phyloP scores from a whole-genome alignment of 371 early-diverging fungal species.

The Phascolomyces articulosus region DNA sequence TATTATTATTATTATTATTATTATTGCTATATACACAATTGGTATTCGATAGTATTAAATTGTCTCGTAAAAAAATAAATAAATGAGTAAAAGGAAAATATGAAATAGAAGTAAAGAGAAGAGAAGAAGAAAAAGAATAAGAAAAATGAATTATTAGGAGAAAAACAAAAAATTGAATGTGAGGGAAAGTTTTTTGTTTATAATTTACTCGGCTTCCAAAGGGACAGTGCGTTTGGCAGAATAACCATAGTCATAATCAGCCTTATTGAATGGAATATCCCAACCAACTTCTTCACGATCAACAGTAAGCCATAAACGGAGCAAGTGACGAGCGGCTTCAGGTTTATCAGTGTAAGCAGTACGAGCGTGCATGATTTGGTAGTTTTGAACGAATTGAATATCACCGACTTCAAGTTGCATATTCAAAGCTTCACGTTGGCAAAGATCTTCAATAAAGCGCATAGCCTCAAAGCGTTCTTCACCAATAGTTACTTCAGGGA shows the following conservation, averaged over 20 bases:
- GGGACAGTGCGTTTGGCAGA: conserved; percentile 29
- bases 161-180: background rate
- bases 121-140: background rate
- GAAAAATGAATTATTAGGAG: background rate
- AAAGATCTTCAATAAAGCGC: conserved; percentile 41
- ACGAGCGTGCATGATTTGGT: conserved; percentile 50
- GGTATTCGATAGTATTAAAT: too few relatives aligned
- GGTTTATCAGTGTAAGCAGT: conserved; percentile 38
- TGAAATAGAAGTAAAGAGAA: too few relatives aligned
- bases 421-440: conserved; percentile 42
- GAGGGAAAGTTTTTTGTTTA: background rate
- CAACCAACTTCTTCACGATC: conserved; percentile 35
- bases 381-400: conserved; percentile 48
- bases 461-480: conserved; percentile 41
- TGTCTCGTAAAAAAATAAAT: too few relatives aligned
- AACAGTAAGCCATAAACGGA: conserved; percentile 45
- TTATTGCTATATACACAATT: too few relatives aligned
- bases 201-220: conserved; percentile 42
- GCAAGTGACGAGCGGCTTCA: conserved; percentile 35
- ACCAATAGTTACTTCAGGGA: conserved; percentile 31
- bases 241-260: conserved; percentile 33
- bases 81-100: too few relatives aligned
- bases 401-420: conserved; percentile 47
- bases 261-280: conserved; percentile 39
- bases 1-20: too few relatives aligned